These are phyloP conservation scores for Phytophthora constricta DNA, from an alignment of 352 stramenopile species.

Conservation along the genomic window DNA sequence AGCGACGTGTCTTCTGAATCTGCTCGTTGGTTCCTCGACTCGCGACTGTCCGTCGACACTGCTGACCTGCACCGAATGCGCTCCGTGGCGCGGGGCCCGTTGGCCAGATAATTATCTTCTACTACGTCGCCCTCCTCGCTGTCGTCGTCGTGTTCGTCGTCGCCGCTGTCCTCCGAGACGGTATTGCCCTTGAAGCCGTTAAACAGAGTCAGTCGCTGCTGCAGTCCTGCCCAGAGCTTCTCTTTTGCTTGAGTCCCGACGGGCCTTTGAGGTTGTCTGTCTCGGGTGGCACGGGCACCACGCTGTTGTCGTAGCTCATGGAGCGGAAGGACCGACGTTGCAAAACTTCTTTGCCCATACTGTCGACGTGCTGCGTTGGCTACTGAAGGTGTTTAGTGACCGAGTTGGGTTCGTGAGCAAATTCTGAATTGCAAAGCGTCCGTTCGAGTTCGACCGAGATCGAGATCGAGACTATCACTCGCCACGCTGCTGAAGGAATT, in stretches of 20 bases:
- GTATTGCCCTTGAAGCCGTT: constrained; percentile 29
- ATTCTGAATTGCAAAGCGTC: background rate
- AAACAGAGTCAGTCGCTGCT: constrained; percentile 25
- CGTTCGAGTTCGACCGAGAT: background rate
- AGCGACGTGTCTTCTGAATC: constrained; percentile 17
- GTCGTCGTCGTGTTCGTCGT: constrained; percentile 22
- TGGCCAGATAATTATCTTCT: constrained; percentile 32
- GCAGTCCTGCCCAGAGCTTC: constrained; percentile 35
- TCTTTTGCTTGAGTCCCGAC: constrained; percentile 31
- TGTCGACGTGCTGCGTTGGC: background rate
- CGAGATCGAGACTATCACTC: background rate
- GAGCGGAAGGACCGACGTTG: constrained; percentile 16
- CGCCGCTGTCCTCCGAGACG: constrained; percentile 17
- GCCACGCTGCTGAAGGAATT: constrained; percentile 6
- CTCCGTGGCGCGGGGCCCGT: constrained; percentile 20
- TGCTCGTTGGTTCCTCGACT: constrained; percentile 15
- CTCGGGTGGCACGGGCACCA: constrained; percentile 3
- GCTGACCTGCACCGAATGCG: constrained; percentile 35
- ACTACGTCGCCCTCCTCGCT: constrained; percentile 30
- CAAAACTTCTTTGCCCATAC: constrained; percentile 35
- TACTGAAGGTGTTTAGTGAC: no score
- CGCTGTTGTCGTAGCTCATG: background rate
- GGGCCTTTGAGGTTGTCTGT: constrained; percentile 25
- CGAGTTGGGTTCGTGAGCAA: no score
- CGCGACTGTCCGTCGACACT: constrained; percentile 16